Conservation (phyloP, 495 filamentous ascomycete genomes). For the Lophium mytilinum region DNA sequence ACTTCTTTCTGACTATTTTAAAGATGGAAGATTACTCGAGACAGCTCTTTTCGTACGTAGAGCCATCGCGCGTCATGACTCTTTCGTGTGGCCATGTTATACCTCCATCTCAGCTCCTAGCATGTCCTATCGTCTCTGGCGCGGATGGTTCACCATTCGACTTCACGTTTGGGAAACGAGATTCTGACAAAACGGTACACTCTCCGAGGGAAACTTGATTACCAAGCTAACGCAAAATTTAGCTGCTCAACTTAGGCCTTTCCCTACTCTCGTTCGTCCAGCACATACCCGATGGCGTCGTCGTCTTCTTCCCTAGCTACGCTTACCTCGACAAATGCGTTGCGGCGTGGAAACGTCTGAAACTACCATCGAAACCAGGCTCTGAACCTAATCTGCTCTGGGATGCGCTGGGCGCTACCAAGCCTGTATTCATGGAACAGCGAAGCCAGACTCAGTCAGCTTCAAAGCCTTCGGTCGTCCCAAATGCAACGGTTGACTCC, state of each 20-base stretch:
- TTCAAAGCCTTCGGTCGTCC: constrained; percentile 35
- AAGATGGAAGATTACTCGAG: constrained; percentile 78
- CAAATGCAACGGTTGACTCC: constrained; percentile 53
- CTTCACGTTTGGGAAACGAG: constrained; percentile 75
- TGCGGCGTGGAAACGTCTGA: constrained; percentile 49
- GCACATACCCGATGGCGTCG: constrained; percentile 78
- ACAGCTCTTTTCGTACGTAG: constrained; percentile 74
- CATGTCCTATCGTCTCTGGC: constrained; percentile 52
- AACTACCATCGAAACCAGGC: constrained; percentile 23
- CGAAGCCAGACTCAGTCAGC: constrained; percentile 9
- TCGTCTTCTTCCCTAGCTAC: constrained; percentile 97
- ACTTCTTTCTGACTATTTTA: constrained; percentile 3
- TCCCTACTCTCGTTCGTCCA: constrained; percentile 62
- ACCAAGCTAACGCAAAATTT: not conserved
- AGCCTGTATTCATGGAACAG: constrained; percentile 34
- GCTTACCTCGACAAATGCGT: constrained; percentile 73
- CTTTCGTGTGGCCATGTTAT: constrained; percentile 95
- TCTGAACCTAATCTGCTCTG: constrained; percentile 8
- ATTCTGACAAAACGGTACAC: constrained; percentile 46
- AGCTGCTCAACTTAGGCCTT: constrained; percentile 70
- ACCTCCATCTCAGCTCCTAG: constrained; percentile 69
- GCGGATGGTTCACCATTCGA: constrained; percentile 59
- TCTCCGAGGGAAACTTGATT: not conserved
- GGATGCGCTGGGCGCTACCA: constrained; percentile 20
- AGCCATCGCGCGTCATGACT: constrained; percentile 56